A percentile compares a stretch with the other conserved stretches of the same genome.
Evolutionary conservation across 352 stramenopile genomes (phyloP).

Genomic region (Phytophthora idaei): DNA sequence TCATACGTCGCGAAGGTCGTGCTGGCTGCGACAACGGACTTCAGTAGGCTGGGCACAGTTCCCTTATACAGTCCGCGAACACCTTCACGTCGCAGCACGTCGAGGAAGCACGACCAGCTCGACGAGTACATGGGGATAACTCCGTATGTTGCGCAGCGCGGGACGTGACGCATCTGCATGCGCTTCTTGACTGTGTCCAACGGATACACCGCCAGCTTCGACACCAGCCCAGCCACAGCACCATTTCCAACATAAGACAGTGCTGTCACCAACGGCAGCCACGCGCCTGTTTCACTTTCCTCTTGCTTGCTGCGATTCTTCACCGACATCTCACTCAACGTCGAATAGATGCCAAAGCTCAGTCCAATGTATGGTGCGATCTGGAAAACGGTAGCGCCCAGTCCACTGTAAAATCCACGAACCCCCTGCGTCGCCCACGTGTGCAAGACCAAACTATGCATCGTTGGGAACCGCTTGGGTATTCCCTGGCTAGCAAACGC

Average conservation of each 20-base stretch:
- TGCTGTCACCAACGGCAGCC: constrained; percentile 34
- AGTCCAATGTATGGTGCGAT: constrained; percentile 97
- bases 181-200: constrained; percentile 97
- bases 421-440: constrained; percentile 77
- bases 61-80: constrained; percentile 82
- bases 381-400: constrained; percentile 86
- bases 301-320: constrained; percentile 25
- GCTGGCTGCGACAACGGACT: constrained; percentile 81
- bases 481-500: constrained; percentile 92
- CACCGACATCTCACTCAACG: constrained; percentile 48
- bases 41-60: constrained; percentile 77
- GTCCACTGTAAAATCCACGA: constrained; percentile 91
- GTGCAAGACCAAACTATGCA: constrained; percentile 75
- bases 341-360: constrained; percentile 94
- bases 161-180: constrained; percentile 90
- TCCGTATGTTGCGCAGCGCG: constrained; percentile 63
- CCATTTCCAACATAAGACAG: constrained; percentile 80
- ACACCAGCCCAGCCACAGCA: constrained; percentile 87
- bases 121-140: constrained; percentile 70
- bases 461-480: constrained; percentile 79
- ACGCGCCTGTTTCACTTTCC: constrained; percentile 7
- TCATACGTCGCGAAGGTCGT: constrained; percentile 84
- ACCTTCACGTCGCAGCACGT: constrained; percentile 70
- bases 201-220: constrained; percentile 94
- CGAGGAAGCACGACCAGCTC: constrained; percentile 60